Evolutionary conservation across 176 grass and related monocot genomes (phyloP).

Genomic region (Carex parvula): DNA sequence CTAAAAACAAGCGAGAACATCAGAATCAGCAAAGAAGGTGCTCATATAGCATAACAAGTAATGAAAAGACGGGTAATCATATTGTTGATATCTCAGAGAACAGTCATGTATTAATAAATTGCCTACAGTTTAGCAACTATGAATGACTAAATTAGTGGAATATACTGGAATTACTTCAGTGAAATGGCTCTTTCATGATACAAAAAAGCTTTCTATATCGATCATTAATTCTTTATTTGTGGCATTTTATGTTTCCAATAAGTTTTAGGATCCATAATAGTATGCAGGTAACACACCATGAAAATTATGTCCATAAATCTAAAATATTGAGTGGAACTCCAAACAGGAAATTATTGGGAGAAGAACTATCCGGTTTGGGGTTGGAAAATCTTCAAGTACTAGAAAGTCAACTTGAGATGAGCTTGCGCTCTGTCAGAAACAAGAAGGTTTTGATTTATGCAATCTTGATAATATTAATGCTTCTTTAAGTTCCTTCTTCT

Average conservation of each 20-base stretch:
- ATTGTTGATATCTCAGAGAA: too few relatives aligned
- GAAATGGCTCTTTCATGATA: neutral
- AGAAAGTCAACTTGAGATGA: constrained; percentile 39
- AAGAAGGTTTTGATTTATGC: constrained; percentile 37
- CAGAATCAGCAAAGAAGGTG: too few relatives aligned
- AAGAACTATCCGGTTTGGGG: constrained; percentile 33
- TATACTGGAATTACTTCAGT: too few relatives aligned
- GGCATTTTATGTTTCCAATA: neutral
- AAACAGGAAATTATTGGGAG: constrained; percentile 39
- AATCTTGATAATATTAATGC: neutral
- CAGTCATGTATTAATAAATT: neutral
- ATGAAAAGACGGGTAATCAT: neutral
- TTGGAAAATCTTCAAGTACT: constrained; percentile 38
- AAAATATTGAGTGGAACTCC: neutral
- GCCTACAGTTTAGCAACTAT: neutral
- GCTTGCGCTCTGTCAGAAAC: constrained; percentile 31
- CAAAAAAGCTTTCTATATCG: neutral
- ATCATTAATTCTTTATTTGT: neutral
- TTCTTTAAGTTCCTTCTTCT: neutral
- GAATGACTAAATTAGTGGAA: too few relatives aligned
- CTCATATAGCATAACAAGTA: neutral
- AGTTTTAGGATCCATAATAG: neutral
- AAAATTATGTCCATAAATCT: neutral
- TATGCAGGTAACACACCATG: too few relatives aligned
- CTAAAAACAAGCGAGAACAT: neutral